These are phyloP conservation scores for Botryotinia globosa DNA, from an alignment of 2,329 filamentous ascomycete genomes.

Conservation along the genomic window DNA sequence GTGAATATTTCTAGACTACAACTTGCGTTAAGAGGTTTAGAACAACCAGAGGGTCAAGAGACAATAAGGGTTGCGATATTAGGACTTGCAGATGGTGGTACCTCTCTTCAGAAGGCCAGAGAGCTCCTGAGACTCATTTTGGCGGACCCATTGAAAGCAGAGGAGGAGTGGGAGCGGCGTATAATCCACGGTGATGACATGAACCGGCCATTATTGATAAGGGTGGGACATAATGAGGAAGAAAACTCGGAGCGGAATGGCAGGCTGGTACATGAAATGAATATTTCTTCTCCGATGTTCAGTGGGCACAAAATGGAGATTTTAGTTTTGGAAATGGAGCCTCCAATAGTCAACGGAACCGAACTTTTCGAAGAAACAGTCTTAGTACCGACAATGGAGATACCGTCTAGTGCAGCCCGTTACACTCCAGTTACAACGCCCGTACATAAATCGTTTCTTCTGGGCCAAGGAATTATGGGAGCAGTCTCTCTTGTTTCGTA, in stretches of 20 bases:
- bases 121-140: conserved; percentile 66
- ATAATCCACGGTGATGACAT: conserved; percentile 46
- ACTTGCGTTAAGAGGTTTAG: conserved; percentile 64
- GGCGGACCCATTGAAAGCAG: conserved; percentile 64
- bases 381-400: conserved; percentile 73
- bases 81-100: conserved; percentile 42
- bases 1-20: conserved; percentile 69
- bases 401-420: conserved; percentile 62
- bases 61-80: conserved; percentile 58
- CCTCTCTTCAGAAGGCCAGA: conserved; percentile 51
- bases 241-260: conserved; percentile 40
- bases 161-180: conserved; percentile 65
- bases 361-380: conserved; percentile 59
- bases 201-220: conserved; percentile 59
- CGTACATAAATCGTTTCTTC: conserved; percentile 76
- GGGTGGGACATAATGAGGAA: conserved; percentile 45
- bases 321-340: conserved; percentile 52
- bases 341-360: conserved; percentile 46
- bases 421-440: conserved; percentile 71
- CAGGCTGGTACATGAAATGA: conserved; percentile 55
- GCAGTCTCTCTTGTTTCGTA: conserved; percentile 52
- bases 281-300: conserved; percentile 60
- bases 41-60: conserved; percentile 55
- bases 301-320: conserved; percentile 64
- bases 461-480: conserved; percentile 70